These are phyloP conservation scores for Aspergillus saccharolyticus DNA, from an alignment of 495 filamentous ascomycete genomes.

Conservation along the genomic window DNA sequence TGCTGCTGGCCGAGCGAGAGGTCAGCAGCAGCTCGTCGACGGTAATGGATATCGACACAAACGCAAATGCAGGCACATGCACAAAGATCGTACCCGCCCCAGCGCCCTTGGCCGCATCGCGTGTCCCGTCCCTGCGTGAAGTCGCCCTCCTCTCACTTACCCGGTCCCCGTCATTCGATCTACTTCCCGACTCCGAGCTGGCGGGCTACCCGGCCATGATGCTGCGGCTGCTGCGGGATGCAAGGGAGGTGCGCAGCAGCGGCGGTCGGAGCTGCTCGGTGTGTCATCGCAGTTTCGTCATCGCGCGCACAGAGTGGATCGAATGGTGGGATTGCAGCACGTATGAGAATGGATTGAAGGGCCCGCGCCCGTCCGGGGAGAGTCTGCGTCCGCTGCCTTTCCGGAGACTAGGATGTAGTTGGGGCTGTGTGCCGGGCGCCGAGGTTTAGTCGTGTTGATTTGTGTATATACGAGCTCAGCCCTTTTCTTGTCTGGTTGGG, in stretches of 20 bases:
- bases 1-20: slow-evolving; percentile 6
- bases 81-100: too few species aligned
- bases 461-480: background rate
- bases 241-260: slow-evolving; percentile 38
- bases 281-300: slow-evolving; percentile 52
- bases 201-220: slow-evolving; percentile 39
- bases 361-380: slow-evolving; percentile 31
- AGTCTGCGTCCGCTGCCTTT: slow-evolving; percentile 54
- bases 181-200: slow-evolving; percentile 36
- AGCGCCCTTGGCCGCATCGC: slow-evolving; percentile 7
- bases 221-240: slow-evolving; percentile 34
- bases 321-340: slow-evolving; percentile 62
- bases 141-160: slow-evolving; percentile 47
- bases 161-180: slow-evolving; percentile 39
- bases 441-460: background rate
- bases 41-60: background rate
- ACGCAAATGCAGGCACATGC: background rate
- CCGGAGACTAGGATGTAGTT: slow-evolving; percentile 59
- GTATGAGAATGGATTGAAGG: slow-evolving; percentile 42
- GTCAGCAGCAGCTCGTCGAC: background rate
- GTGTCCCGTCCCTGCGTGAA: slow-evolving; percentile 55
- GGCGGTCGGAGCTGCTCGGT: slow-evolving; percentile 57
- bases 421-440: slow-evolving; percentile 49
- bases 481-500: background rate
- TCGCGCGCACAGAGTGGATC: slow-evolving; percentile 63